Evolutionary conservation across 2,329 filamentous ascomycete species (phyloP), one percentile per base, ranked within the genome.

Genomic region (Fusarium buharicum): DNA sequence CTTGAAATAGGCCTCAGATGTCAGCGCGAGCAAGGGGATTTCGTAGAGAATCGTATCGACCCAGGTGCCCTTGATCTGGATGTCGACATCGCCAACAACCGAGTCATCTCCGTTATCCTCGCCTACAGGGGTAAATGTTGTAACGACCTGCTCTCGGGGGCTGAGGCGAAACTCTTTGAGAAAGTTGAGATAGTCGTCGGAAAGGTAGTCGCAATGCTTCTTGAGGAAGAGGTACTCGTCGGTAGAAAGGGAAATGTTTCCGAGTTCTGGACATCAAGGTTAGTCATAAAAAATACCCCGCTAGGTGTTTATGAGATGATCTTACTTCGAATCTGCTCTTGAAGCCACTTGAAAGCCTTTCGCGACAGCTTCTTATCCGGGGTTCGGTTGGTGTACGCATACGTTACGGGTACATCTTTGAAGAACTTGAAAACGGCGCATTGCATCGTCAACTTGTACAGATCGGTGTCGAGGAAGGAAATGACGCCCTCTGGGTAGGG

Each of bases 401-500:
- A 99, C 3, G 91, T 93, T 55, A 98, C 95, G 39, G 89, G 85
- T 70, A 87, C 80, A 55, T 93, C 83, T 30, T 90, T 90, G 76
- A 96, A 98, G 80, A 93, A 96, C 77, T 96, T 96, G 68, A 96
- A 85, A 65, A 98, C 90, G 60, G 93, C 93, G 74, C 91, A 97
- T 89, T 99, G 95, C 95, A 99, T 99, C 17, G 95, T 99, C 77
- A 99, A 79, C 78, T 99, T 99, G 85, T 97, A 99, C 59, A 99
- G 73, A 68, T 89, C 86, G 14, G 90, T 94, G 73, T 95, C 91
- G 50, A 95, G 82, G 73, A 95, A 90, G 72, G 91, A 94, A 71
- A 88, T 90, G 73, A 94, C 86, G 47, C 91, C 91, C 78, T 91
- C 90, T 5, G 90, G 88, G 62, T 84, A 88, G 54, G 85, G 84